A percentile compares a stretch with the other conserved stretches of the same genome.
phyloP scores from a whole-genome alignment of 1,284 basidiomycete species.

The Leccinum solheimii region DNA sequence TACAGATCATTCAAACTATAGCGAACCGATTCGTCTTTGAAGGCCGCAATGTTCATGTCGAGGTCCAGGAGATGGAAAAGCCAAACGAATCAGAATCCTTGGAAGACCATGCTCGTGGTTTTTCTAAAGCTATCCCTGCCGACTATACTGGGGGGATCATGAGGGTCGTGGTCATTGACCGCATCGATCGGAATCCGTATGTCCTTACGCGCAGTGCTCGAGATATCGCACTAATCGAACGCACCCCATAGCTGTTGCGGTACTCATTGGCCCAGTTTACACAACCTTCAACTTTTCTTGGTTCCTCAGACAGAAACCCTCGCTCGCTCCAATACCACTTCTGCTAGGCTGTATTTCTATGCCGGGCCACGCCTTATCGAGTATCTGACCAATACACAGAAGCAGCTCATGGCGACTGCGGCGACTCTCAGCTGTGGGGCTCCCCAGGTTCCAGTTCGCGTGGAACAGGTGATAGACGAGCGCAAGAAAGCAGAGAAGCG shows the following conservation, averaged over 20 bases:
- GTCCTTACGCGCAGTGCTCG: slow-evolving; percentile 25
- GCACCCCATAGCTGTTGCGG: slow-evolving; percentile 70
- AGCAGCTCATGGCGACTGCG: slow-evolving; percentile 54
- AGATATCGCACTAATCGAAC: slow-evolving; percentile 1
- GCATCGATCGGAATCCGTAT: slow-evolving; percentile 77
- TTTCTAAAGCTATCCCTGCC: slow-evolving; percentile 60
- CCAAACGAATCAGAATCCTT: slow-evolving; percentile 39
- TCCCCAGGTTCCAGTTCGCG: slow-evolving; percentile 64
- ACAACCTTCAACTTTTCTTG: slow-evolving; percentile 71
- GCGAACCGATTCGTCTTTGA: slow-evolving; percentile 69
- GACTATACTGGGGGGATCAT: slow-evolving; percentile 81
- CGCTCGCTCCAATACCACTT: slow-evolving; percentile 56
- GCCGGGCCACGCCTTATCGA: slow-evolving; percentile 73
- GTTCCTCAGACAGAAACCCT: slow-evolving; percentile 64
- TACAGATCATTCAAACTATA: slow-evolving; percentile 59
- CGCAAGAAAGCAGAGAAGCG: slow-evolving; percentile 63
- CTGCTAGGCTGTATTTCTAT: slow-evolving; percentile 77
- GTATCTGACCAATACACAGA: slow-evolving; percentile 58
- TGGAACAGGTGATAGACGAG: slow-evolving; percentile 67
- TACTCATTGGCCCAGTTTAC: slow-evolving; percentile 75
- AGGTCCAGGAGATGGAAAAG: slow-evolving; percentile 65
- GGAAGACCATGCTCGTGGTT: slow-evolving; percentile 45
- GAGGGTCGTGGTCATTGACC: slow-evolving; percentile 78
- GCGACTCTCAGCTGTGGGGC: slow-evolving; percentile 66
- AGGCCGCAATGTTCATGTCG: slow-evolving; percentile 61